A percentile compares a stretch with the other conserved stretches of the same genome.
phyloP scores from a whole-genome alignment of 345 rosid genomes.

The Citrus maxima region DNA sequence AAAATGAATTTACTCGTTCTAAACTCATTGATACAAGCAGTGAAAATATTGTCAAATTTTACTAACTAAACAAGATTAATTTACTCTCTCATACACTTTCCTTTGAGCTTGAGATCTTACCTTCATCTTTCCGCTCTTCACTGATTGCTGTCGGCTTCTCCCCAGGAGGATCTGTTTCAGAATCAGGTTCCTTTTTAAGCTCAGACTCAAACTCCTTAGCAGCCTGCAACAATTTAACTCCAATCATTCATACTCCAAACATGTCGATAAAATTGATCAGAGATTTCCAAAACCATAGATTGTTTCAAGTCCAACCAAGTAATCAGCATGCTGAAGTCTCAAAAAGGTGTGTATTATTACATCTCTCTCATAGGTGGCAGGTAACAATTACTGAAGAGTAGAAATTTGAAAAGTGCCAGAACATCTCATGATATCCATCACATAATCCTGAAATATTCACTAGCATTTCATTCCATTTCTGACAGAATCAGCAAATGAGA shows the following conservation, averaged over 20 bases:
- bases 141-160: constrained; percentile 39
- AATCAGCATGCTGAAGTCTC: background rate
- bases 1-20: constrained; percentile 16
- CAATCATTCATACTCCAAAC: background rate
- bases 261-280: background rate
- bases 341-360: background rate
- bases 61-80: constrained; percentile 9
- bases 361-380: background rate
- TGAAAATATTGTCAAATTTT: background rate
- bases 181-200: constrained; percentile 80
- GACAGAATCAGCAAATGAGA: background rate
- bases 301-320: background rate
- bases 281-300: background rate
- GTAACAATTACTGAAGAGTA: background rate
- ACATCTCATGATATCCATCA: background rate
- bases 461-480: background rate
- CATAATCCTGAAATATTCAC: background rate
- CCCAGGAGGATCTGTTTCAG: constrained; percentile 32
- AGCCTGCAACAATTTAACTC: constrained; percentile 56
- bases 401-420: background rate
- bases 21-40: constrained; percentile 13
- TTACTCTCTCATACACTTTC: constrained; percentile 57
- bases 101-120: constrained; percentile 53
- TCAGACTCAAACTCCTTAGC: constrained; percentile 95
- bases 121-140: constrained; percentile 46